Evolutionary conservation across 352 stramenopile genomes (phyloP), one percentile per base, ranked within the genome.

Genomic region (Phytophthora tubulina): DNA sequence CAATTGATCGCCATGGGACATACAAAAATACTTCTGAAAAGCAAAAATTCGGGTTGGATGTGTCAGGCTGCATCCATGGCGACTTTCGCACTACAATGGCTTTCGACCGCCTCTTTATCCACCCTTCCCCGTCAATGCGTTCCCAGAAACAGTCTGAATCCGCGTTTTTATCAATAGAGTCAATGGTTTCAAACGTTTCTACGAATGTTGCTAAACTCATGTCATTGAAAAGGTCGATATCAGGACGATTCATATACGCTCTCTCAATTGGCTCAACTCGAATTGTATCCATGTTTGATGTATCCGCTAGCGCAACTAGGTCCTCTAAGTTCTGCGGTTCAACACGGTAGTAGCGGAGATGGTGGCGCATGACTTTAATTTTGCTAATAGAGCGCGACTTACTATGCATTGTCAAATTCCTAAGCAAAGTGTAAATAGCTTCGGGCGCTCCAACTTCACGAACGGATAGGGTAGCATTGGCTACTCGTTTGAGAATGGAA

Each of bases 171-270:
- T 15, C 30, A 14, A 11, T 15, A 35, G 11, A 39, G 38, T 54
- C 13, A 36, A 54, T n/a, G 5, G 8, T n/a, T 33, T 52, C 45
- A 52, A 38, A 41, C 7, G 5, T 9, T 35, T 67, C 46, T 7
- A 35, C n/a, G 15, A 67, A 66, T 3, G 48, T 58, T 32, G 48
- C 58, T 17, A 66, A 58, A 13, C 21, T 35, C 58, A 59, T 66
- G 1, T 3, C 14, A 36, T 69, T 32, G 31, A 69, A 69, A 1
- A 11, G 4, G 8, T 53, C n/a, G 4, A 50, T 39, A 3, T 2
- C 4, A 27, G 46, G 58, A 3, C 33, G 17, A 49, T 57, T 57
- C 58, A 64, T 55, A 17, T 64, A 64, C 10, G 17, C 56, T 14
- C 33, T 42, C 21, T 64, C 45, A 30, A 64, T 30, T 2, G 17